Base-by-base conservation (phyloP, 2,329 filamentous ascomycete genomes). In the Ascochyta rabiei region DNA sequence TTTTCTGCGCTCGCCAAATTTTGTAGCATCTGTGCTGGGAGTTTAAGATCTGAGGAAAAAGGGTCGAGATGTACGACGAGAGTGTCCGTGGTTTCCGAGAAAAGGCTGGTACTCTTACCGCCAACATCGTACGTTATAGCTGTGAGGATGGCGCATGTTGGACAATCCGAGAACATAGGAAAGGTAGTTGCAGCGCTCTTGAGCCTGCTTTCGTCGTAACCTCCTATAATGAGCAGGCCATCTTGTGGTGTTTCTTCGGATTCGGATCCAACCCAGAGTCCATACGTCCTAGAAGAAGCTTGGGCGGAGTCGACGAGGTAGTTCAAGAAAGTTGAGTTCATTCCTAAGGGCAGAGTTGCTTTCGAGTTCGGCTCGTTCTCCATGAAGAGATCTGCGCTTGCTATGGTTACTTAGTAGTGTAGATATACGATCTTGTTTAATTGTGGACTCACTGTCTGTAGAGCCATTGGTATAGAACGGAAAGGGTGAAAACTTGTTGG, bases 141-240 rank as follows among this genome's bases (percentile, higher is more conserved):
- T n/a, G 60, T 63, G 10, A 63, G 41, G 18, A 61, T 49, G 12
- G 60, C 60, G 48, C 60, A 63, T 43, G 60, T 63, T 39, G 58
- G 50, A 48, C 60, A 63, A 18, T 63, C 58, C 7, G 60, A 59
- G 31, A 59, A 61, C 58, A 59, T 63, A 40, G 60, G 60, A 51
- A 63, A 63, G 13, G 53, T 59, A 28, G 53, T 61, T 19, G 60
- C 43, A 1, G 60, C 37, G 26, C 49, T 55, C 3, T 53, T 61
- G 23, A 63, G 41, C 8, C 60, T 51, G 34, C 55, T 61, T 48
- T 58, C 50, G 8, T 63, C 58, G 30, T 57, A 63, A 21, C 60
- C 60, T 24, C 60, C 60, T 21, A 63, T 45, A 6, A 63, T 40
- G 1, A 63, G 51, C 31, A 63, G 45, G 37, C 60, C 60, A n/a